A percentile compares a stretch with the other conserved stretches of the same genome.
Evolutionary conservation across 371 early-diverging fungal species (phyloP).

Genomic region (Thermomucor indicae-seudaticae): DNA sequence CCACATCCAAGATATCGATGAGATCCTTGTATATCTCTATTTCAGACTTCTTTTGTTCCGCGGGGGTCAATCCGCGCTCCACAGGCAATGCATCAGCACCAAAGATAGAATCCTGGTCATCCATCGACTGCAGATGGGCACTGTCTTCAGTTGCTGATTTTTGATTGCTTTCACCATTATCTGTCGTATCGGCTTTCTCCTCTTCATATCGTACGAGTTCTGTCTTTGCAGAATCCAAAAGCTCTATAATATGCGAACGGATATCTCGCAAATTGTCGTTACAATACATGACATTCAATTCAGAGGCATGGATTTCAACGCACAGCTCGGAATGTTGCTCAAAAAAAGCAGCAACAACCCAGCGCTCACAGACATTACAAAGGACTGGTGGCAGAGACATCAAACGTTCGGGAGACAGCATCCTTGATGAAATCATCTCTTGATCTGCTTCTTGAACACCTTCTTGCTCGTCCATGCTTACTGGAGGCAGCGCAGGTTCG

Average conservation of each 20-base stretch:
- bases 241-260: slow-evolving; percentile 44
- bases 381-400: slow-evolving; percentile 43
- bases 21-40: slow-evolving; percentile 23
- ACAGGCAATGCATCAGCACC: slow-evolving; percentile 7
- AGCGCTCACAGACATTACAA: slow-evolving; percentile 81
- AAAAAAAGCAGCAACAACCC: slow-evolving; percentile 69
- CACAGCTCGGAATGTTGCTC: slow-evolving; percentile 75
- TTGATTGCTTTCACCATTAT: not conserved
- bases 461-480: slow-evolving; percentile 1
- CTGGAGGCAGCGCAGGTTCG: no score
- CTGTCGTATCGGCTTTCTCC: no score
- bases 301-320: slow-evolving; percentile 73
- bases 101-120: slow-evolving; percentile 10
- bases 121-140: not conserved
- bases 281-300: slow-evolving; percentile 67
- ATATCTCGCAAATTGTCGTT: slow-evolving; percentile 73
- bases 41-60: slow-evolving; percentile 12
- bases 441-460: not conserved
- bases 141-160: not conserved
- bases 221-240: slow-evolving; percentile 9
- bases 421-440: no score
- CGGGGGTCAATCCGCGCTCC: slow-evolving; percentile 6
- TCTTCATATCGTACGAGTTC: no score
- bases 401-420: slow-evolving; percentile 8
- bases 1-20: slow-evolving; percentile 27